Evolutionary conservation across 1,139 yeast genomes (phyloP), one percentile per base, ranked within the genome.

Genomic region (Saccharomyces uvarum): DNA sequence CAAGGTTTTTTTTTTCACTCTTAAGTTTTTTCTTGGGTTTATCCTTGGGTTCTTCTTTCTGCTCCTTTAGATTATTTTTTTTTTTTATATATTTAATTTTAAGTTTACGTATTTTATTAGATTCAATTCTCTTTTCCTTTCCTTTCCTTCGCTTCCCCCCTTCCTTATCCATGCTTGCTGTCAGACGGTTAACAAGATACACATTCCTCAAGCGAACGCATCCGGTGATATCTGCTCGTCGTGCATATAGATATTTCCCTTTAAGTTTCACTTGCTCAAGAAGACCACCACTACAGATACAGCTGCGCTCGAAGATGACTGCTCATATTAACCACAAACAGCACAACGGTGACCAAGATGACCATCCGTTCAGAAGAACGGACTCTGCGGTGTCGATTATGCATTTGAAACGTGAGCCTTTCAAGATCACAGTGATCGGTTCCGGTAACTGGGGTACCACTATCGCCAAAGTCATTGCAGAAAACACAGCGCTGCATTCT

Each of bases 361-460:
- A 32, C 26, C 48, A 51, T 32, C 53, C 55, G 28, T 31, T 54
- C 16, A 56, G 51, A 48, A 55, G 52, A 52, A 27, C 52, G 3
- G 57, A 55, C 41, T 52, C 56, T 11, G 48, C 56, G 21, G 55
- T 55, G 24, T 50, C 56, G 27, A 49, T 57, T n/a, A 53, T 57
- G 28, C 52, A 51, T 49, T 58, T 62, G 38, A 63, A 63, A 48
- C 53, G 56, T 24, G 48, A 58, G 19, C 81, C 81, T 47, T 83
- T 84, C 74, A 67, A 63, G 54, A 71, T 70, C 13, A 61, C 69
- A 27, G 70, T 85, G 57, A 79, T 85, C 57, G 91, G 91, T 44
- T 84, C 89, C 11, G 91, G 91, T 64, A 85, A 85, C 70, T 85
- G 91, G 96, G 98, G 98, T 56, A 88, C 96, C 47, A 90, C 97